These are phyloP conservation scores for Leccinum subrobustum DNA, from an alignment of 1,284 basidiomycete genomes.

Conservation along the genomic window DNA sequence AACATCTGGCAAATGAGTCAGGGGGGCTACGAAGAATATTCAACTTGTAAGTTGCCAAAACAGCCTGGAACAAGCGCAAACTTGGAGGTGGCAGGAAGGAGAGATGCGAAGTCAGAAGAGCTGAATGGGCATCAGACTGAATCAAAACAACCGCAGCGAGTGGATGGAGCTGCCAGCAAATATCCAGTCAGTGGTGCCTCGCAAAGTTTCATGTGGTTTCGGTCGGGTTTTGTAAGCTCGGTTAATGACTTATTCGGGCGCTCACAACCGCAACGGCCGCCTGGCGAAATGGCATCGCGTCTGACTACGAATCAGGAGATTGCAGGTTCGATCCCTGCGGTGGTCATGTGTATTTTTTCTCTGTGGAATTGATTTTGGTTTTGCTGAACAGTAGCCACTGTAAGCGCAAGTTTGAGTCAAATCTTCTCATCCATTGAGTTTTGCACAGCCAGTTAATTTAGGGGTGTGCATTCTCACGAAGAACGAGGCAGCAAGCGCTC, in stretches of 20 bases:
- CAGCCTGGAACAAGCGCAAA: not conserved
- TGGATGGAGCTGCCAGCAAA: not conserved
- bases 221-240: constrained; percentile 3
- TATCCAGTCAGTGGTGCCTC: not conserved
- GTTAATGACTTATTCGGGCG: constrained; percentile 40
- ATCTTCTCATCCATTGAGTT: not conserved
- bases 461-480: constrained; percentile 23
- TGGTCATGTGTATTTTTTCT: constrained; percentile 13
- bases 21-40: constrained; percentile 10
- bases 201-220: constrained; percentile 14
- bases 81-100: constrained; percentile 3
- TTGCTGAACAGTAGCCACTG: not conserved
- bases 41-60: not conserved
- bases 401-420: not conserved
- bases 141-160: constrained; percentile 8
- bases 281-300: constrained; percentile 69
- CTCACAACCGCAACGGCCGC: constrained; percentile 24
- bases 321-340: constrained; percentile 51
- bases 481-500: not conserved
- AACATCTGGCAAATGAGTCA: constrained; percentile 40
- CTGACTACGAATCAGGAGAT: constrained; percentile 71
- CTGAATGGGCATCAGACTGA: constrained; percentile 24
- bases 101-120: constrained; percentile 1
- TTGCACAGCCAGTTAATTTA: not conserved
- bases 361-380: not conserved